phyloP scores from a whole-genome alignment of 352 stramenopile species.

The Phytophthora podocarpi region DNA sequence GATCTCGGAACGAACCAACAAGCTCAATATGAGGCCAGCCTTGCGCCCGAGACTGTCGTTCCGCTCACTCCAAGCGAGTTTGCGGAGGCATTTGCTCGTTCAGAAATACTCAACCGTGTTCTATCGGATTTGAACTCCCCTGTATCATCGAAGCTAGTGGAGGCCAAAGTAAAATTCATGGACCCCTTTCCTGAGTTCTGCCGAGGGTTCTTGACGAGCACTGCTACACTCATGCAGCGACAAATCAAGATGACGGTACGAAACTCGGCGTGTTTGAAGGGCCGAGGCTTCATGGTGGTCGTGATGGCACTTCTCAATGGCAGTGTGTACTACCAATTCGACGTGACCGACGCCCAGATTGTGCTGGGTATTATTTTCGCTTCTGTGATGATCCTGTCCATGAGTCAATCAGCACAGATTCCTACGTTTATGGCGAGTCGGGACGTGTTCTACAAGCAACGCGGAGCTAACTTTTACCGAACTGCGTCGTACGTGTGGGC shows the following conservation, averaged over 20 bases:
- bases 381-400: conserved; percentile 63
- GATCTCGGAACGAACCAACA: conserved; percentile 55
- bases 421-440: conserved; percentile 65
- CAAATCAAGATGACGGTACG: conserved; percentile 44
- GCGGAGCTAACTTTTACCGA: conserved; percentile 77
- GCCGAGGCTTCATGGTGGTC: conserved; percentile 37
- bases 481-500: conserved; percentile 67
- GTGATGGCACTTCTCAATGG: conserved; percentile 47
- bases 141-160: conserved; percentile 1
- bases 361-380: conserved; percentile 83
- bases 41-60: too few relatives aligned
- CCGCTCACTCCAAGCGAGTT: conserved; percentile 23
- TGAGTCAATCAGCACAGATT: conserved; percentile 69
- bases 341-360: conserved; percentile 33
- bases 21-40: conserved; percentile 38
- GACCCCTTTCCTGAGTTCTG: conserved; percentile 55
- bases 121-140: conserved; percentile 1
- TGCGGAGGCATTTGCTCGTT: conserved; percentile 22
- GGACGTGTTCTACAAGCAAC: conserved; percentile 82
- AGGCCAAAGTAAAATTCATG: conserved; percentile 71
- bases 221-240: conserved; percentile 32
- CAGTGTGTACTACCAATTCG: conserved; percentile 47
- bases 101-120: conserved; percentile 42
- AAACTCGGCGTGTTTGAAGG: conserved; percentile 35
- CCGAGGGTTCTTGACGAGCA: conserved; percentile 34